Base-by-base conservation (phyloP, 805 yeast genomes). In the Lachancea thermotolerans region DNA sequence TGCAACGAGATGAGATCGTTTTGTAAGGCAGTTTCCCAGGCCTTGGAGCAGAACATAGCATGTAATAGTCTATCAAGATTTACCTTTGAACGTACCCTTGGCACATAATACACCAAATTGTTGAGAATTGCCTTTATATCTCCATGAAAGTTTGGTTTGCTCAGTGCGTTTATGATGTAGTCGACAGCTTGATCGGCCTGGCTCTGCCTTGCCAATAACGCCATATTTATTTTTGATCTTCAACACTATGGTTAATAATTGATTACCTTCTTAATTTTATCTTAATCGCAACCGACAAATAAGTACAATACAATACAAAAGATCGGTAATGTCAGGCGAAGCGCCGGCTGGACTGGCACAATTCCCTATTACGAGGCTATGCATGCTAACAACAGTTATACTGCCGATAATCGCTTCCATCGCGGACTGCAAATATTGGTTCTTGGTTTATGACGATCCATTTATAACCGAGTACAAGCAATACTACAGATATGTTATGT, bases 401-500 rank as follows among this genome's bases (percentile, higher is more conserved):
- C 53, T 60, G 2, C 61, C 66, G 2, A 38, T 63, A 11, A 27
- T 56, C 8, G 63, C 63, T 11, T 56, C 65, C 8, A 49, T 62
- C 10, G 46, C 60, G 11, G 53, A 51, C 40, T 46, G 47, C 47
- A 63, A 63, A 39, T 58, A 60, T 42, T 17, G 58, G 41, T 63
- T 63, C 46, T 37, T 60, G 18, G 50, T 57, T 25, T 53, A 52
- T 21, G 55, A 52, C 41, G 60, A 57, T 47, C 88, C 88, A 2
- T 78, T 72, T 53, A 67, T 81, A 9, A 53, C 70, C 2, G 68
- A 73, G 47, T 80, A 81, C 66, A 43, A 58, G 10, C 88, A 81
- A 51, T 80, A 71, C 55, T 81, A 82, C 76, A 63, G 86, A 42
- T 56, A 77, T 8, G 37, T 70, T 7, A 57, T 72, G 6, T 73